Percentiles rank a stretch among this genome's conserved stretches.
phyloP scores from a whole-genome alignment of 2,329 filamentous ascomycete species.

The Beauveria sp. region DNA sequence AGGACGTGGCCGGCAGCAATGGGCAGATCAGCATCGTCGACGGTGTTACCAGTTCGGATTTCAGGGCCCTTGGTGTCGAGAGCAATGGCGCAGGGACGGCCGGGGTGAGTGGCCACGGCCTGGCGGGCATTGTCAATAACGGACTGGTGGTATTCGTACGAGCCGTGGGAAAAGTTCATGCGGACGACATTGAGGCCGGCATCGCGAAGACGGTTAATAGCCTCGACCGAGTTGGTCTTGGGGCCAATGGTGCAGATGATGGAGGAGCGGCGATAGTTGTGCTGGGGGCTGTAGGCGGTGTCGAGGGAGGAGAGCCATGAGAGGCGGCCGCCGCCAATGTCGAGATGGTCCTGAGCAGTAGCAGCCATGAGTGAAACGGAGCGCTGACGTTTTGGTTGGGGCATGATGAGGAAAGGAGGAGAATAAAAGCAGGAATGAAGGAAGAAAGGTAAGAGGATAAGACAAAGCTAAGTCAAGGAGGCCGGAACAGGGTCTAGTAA shows the following conservation, averaged over 20 bases:
- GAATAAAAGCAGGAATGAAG: not conserved
- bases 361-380: slow-evolving; percentile 42
- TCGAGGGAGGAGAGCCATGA: slow-evolving; percentile 69
- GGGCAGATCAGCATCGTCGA: slow-evolving; percentile 82
- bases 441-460: not conserved
- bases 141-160: slow-evolving; percentile 93
- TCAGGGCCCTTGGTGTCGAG: slow-evolving; percentile 64
- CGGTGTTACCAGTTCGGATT: slow-evolving; percentile 58
- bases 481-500: slow-evolving; percentile 2
- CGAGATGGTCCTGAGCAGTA: slow-evolving; percentile 79
- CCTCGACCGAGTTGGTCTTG: slow-evolving; percentile 97
- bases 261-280: slow-evolving; percentile 90
- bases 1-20: slow-evolving; percentile 76
- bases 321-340: slow-evolving; percentile 64
- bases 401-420: slow-evolving; percentile 22
- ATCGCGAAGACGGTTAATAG: slow-evolving; percentile 87
- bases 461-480: not conserved
- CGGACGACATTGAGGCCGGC: slow-evolving; percentile 95
- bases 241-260: slow-evolving; percentile 99
- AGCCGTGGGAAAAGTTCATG: slow-evolving; percentile 90
- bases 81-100: slow-evolving; percentile 90
- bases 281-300: slow-evolving; percentile 78
- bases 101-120: slow-evolving; percentile 68
- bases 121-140: slow-evolving; percentile 93
- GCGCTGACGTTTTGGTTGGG: slow-evolving; percentile 24